Conservation (phyloP, 495 filamentous ascomycete genomes). For the Lichina pygmaea region DNA sequence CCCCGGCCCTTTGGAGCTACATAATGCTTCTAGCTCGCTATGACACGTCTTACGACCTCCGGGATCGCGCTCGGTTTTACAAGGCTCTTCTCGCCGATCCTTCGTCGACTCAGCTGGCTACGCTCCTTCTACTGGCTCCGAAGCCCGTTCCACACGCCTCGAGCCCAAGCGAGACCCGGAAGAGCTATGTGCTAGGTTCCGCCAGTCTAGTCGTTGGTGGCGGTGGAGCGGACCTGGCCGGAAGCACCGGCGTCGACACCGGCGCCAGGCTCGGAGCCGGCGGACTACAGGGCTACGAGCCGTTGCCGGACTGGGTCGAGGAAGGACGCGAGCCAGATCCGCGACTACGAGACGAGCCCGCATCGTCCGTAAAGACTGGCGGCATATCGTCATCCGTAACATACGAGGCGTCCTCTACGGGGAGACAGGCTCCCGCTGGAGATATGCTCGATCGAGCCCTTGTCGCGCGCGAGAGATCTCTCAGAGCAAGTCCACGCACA, state of each 20-base stretch:
- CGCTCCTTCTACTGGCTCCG: slow-evolving; percentile 67
- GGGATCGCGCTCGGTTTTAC: slow-evolving; percentile 71
- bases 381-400: no score
- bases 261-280: background rate
- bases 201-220: slow-evolving; percentile 48
- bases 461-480: slow-evolving; percentile 1
- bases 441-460: slow-evolving; percentile 32
- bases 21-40: slow-evolving; percentile 67
- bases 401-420: slow-evolving; percentile 12
- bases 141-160: slow-evolving; percentile 78
- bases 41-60: slow-evolving; percentile 81
- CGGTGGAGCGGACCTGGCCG: slow-evolving; percentile 16
- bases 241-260: slow-evolving; percentile 24
- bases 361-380: slow-evolving; percentile 1
- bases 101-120: slow-evolving; percentile 56
- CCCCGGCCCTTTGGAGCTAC: slow-evolving; percentile 58
- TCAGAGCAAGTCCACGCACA: no score
- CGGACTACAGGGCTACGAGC: slow-evolving; percentile 21
- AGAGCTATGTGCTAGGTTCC: slow-evolving; percentile 51
- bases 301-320: slow-evolving; percentile 63
- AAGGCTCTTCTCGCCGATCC: slow-evolving; percentile 55
- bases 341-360: slow-evolving; percentile 11
- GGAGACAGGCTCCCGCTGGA: slow-evolving; percentile 27
- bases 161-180: slow-evolving; percentile 56
- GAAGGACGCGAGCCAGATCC: slow-evolving; percentile 55